These are phyloP conservation scores for Chaetomiaceae sp. DNA, from an alignment of 2,329 filamentous ascomycete genomes.

Conservation along the genomic window DNA sequence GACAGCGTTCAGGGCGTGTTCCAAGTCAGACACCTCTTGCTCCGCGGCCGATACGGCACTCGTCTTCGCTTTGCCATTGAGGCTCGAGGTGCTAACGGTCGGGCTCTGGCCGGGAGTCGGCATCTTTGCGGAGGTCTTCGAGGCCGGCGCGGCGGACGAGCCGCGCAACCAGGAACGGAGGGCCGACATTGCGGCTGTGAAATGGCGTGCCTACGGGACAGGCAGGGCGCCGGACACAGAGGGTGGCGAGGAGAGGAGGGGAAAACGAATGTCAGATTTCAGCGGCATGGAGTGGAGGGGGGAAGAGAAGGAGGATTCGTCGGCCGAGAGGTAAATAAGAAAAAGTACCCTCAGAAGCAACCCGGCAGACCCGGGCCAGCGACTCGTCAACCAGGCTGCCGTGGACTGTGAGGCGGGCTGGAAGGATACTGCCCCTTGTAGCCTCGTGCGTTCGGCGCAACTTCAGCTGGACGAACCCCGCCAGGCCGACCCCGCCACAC, in stretches of 20 bases:
- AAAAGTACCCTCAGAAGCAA: background rate
- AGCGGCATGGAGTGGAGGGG: background rate
- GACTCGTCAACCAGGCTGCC: background rate
- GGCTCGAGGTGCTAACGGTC: constrained; percentile 17
- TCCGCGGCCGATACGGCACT: constrained; percentile 19
- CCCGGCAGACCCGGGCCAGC: constrained; percentile 4
- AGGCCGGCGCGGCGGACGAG: constrained; percentile 25
- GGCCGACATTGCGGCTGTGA: constrained; percentile 28
- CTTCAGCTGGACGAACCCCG: background rate
- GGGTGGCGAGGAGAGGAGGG: background rate
- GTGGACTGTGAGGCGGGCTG: background rate
- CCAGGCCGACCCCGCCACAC: background rate
- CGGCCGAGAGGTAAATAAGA: background rate
- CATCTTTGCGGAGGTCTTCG: constrained; percentile 27
- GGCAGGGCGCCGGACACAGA: constrained; percentile 10
- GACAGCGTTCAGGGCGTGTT: constrained; percentile 59
- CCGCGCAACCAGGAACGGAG: constrained; percentile 50
- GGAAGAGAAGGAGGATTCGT: background rate
- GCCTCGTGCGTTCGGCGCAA: constrained; percentile 4
- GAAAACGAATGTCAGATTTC: background rate
- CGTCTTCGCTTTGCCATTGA: constrained; percentile 20
- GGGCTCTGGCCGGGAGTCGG: constrained; percentile 20
- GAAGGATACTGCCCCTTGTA: background rate
- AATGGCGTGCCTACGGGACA: background rate
- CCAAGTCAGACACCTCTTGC: constrained; percentile 49